Percentiles rank a stretch among this genome's conserved stretches.
Conservation (phyloP, 2,329 filamentous ascomycete genomes). For the Fusarium sp. region DNA sequence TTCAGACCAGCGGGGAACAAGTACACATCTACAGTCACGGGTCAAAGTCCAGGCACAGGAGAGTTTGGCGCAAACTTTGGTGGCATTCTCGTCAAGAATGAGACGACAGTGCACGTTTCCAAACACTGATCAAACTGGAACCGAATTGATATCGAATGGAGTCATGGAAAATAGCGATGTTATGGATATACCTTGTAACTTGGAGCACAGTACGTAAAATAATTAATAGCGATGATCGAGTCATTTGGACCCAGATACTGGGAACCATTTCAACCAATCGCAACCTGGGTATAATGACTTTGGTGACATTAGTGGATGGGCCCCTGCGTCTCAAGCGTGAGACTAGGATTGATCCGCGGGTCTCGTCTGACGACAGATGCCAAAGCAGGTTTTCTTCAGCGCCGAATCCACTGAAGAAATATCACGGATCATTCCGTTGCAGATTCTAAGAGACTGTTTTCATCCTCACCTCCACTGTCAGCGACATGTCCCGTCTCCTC, state of each 20-base stretch:
- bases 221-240: background rate
- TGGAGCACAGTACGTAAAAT: background rate
- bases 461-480: background rate
- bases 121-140: constrained; percentile 3
- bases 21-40: constrained; percentile 26
- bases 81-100: constrained; percentile 40
- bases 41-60: background rate
- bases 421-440: background rate
- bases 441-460: background rate
- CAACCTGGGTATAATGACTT: background rate
- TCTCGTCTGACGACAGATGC: background rate
- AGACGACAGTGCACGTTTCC: constrained; percentile 26
- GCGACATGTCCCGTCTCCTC: background rate
- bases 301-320: background rate
- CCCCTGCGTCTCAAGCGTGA: background rate
- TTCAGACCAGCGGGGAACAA: constrained; percentile 18
- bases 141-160: background rate
- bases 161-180: background rate
- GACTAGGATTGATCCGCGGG: background rate
- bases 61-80: constrained; percentile 1
- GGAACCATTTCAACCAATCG: background rate
- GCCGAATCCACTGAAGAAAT: background rate
- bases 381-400: background rate
- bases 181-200: background rate
- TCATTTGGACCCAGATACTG: background rate